Evolutionary conservation across 371 early-diverging fungal species (phyloP).

Genomic region (Phascolomyces articulosus): DNA sequence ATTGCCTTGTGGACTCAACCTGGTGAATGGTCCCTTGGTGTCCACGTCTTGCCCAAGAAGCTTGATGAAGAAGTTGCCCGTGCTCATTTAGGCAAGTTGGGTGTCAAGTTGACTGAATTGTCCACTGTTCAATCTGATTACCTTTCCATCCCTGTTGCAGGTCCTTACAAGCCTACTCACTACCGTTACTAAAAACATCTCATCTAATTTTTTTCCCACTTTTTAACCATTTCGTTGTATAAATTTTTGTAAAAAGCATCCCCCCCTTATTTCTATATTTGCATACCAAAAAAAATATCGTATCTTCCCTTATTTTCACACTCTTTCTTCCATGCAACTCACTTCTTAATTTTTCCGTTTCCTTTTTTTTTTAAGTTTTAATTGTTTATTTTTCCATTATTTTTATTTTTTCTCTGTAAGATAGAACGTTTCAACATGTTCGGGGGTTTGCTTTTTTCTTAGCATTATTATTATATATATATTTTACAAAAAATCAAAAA

Average conservation of each 20-base stretch:
- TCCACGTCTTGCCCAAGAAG: conserved; percentile 98
- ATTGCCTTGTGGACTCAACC: conserved; percentile 97
- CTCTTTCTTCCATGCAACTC: conserved; percentile 5
- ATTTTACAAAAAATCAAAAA: neutral
- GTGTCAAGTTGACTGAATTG: conserved; percentile 88
- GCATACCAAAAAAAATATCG: neutral
- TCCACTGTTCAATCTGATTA: conserved; percentile 82
- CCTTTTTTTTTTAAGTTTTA: conserved; percentile 6
- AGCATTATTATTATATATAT: neutral
- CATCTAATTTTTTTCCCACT: neutral
- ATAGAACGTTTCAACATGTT: conserved; percentile 52
- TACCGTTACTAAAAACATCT: conserved; percentile 75
- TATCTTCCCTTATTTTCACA: neutral
- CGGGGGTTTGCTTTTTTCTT: conserved; percentile 22
- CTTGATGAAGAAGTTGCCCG: conserved; percentile 99
- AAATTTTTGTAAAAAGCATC: conserved; percentile 15
- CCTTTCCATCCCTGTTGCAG: conserved; percentile 81
- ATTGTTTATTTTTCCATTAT: conserved; percentile 9
- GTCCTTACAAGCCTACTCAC: conserved; percentile 97
- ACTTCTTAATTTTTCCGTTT: neutral
- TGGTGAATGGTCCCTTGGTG: conserved; percentile 90
- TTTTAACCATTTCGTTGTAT: conserved; percentile 1
- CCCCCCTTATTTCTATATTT: neutral
- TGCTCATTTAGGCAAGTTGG: conserved; percentile 95
- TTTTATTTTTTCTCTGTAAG: conserved; percentile 19